Base-by-base conservation (phyloP, 2,329 filamentous ascomycete species). In the Diplodia corticola region DNA sequence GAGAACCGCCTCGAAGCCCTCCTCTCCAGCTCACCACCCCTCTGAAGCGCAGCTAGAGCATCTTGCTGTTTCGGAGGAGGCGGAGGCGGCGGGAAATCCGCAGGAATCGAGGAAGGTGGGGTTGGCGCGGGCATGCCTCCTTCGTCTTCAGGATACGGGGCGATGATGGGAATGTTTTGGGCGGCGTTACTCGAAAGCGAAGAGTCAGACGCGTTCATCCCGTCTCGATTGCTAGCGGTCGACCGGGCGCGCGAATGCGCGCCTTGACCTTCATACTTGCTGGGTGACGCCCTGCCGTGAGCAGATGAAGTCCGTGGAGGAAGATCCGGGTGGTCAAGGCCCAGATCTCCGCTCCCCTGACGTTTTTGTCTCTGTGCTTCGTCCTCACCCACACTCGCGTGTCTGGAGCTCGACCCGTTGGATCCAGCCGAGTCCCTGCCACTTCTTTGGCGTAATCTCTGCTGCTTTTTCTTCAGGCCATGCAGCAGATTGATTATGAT, bases 401-500 rank as follows among this genome's bases (percentile, higher is more conserved):
- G 76, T 6, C 77, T 69, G 64, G 80, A 77, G 63, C 76, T 81
- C 61, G 71, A 72, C 63, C 76, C 76, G 67, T 78, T 80, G 51
- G 70, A 54, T 48, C 74, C 66, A 5, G 71, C 70, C 63, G 86
- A 80, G 64, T 84, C 82, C 70, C 80, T 79, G 64, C 81, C 79
- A 67, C 82, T 82, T 67, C 84, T 83, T 69, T 86, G 85, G 51
- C 87, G 82, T 73, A 99, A 80, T 73, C 93, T 92, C 74, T 96
- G 93, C 76, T 99, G 95, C 78, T 99, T 99, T 78, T 94, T 90
- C 82, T 99, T 99, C 69, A 99, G 81, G 2, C 95, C 95, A 76
- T 99, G 95, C 9, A 99, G 85, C 33, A 99, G 84, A 76, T 96
- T 97, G 78, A 99, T 98, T 75, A 99, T 99, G 73, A 99, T 99